phyloP scores from a whole-genome alignment of 345 rosid species.

The Eucalyptus sp. region DNA sequence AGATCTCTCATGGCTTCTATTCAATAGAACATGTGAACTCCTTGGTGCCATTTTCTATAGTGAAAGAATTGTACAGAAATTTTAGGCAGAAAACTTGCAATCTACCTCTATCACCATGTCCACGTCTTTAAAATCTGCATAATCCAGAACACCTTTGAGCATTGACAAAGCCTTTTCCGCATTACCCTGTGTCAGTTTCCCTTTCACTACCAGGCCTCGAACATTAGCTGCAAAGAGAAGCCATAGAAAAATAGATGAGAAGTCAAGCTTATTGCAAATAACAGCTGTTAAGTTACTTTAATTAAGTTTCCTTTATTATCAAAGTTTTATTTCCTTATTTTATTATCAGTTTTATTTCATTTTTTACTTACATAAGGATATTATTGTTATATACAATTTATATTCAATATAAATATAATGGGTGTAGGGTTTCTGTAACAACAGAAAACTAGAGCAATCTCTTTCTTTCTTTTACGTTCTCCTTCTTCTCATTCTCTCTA shows the following conservation, averaged over 20 bases:
- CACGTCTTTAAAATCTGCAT: conserved; percentile 75
- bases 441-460: too few species aligned
- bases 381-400: too few species aligned
- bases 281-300: not conserved
- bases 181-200: conserved; percentile 52
- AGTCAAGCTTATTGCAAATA: not conserved
- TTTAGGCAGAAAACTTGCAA: not conserved
- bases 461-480: too few species aligned
- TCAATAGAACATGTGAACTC: not conserved
- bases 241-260: not conserved
- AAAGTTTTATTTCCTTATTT: too few species aligned
- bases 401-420: too few species aligned
- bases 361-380: too few species aligned
- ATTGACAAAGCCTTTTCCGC: conserved; percentile 70
- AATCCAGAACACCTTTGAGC: conserved; percentile 73
- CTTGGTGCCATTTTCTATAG: not conserved
- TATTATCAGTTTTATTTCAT: too few species aligned
- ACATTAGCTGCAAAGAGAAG: conserved; percentile 50
- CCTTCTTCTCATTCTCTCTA: too few species aligned
- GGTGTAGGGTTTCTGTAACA: too few species aligned
- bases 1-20: not conserved
- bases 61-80: not conserved
- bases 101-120: conserved; percentile 95
- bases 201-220: conserved; percentile 53
- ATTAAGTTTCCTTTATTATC: too few species aligned